These are phyloP conservation scores for Calocera viscosa DNA, from an alignment of 768 basidiomycete genomes.

Conservation along the genomic window DNA sequence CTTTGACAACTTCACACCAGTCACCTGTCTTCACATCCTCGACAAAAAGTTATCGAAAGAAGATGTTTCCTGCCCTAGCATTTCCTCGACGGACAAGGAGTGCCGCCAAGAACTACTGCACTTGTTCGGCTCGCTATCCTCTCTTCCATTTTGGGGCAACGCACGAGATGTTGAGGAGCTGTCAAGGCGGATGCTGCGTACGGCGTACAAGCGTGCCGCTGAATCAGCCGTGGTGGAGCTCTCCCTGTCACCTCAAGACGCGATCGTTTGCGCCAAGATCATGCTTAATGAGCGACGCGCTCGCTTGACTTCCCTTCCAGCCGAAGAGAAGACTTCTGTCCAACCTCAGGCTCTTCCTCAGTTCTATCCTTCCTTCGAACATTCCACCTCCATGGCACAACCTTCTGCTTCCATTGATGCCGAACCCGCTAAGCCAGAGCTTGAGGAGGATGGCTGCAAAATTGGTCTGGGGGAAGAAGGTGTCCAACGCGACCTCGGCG, in stretches of 20 bases:
- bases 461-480: slow-evolving; percentile 5
- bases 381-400: neutral
- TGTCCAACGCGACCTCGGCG: slow-evolving; percentile 27
- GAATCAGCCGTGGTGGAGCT: slow-evolving; percentile 14
- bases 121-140: slow-evolving; percentile 33
- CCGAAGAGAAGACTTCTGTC: no score
- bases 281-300: slow-evolving; percentile 16
- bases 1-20: slow-evolving; percentile 41
- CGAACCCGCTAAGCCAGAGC: neutral
- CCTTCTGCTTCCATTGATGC: neutral
- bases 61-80: slow-evolving; percentile 29
- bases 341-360: no score
- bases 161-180: slow-evolving; percentile 51
- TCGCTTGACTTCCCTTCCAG: neutral
- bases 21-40: slow-evolving; percentile 41
- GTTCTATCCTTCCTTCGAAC: no score
- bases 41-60: slow-evolving; percentile 37
- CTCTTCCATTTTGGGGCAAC: slow-evolving; percentile 51
- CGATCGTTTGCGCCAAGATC: slow-evolving; percentile 21
- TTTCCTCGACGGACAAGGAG: slow-evolving; percentile 26
- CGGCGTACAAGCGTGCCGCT: slow-evolving; percentile 27
- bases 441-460: slow-evolving; percentile 3
- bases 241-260: slow-evolving; percentile 24
- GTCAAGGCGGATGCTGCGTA: slow-evolving; percentile 36
- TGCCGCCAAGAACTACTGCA: slow-evolving; percentile 30